Base-by-base conservation (phyloP, 805 yeast species). In the Tetrapisispora phaffii region DNA sequence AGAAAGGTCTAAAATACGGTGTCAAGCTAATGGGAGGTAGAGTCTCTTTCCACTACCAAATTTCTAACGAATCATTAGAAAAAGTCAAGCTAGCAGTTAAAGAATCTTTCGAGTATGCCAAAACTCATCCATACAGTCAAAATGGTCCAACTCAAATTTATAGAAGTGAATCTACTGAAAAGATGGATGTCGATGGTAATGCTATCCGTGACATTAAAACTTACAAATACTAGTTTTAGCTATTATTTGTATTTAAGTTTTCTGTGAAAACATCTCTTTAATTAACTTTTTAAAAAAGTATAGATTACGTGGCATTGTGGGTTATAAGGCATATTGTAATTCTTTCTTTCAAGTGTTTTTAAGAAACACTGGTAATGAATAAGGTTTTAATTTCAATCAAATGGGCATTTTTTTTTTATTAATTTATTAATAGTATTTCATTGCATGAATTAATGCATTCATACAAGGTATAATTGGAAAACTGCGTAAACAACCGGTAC, bases 1-100 rank as follows among this genome's bases (percentile, higher is more conserved):
- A 73, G 52, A 65, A 73, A 47, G 86, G 82, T 47, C 61, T 69
- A 37, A 76, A 82, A 55, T 69, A 79, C 57, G 75, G 77, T 41
- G 72, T 89, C 46, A 79, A 75, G 53, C 64, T 82, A 33, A 73
- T 74, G 75, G 87, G 88, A 42, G 80, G 79, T 43, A 75, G 96
- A 58, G 65, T 89, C 39, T 86, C 95, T 1, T 82, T 88, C 72
- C 95, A 86, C 54, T 79, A 77, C 62, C 88, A 81, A 64, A 74
- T 71, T 46, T 63, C 77, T 20, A 67, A 68, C 23, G 76, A 72
- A 38, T 72, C 82, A 24, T 62, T 81, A 40, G 82, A 76, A 44
- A 69, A 67, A 40, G 69, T 83, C 41, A 82, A 81, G 55, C 57
- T 59, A 39, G 81, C 81, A 2, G 64, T 84, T 17, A 55, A 68